Evolutionary conservation across 139 green algal species (phyloP), one percentile per base, ranked within the genome.

Genomic region (Asterochloris erici): DNA sequence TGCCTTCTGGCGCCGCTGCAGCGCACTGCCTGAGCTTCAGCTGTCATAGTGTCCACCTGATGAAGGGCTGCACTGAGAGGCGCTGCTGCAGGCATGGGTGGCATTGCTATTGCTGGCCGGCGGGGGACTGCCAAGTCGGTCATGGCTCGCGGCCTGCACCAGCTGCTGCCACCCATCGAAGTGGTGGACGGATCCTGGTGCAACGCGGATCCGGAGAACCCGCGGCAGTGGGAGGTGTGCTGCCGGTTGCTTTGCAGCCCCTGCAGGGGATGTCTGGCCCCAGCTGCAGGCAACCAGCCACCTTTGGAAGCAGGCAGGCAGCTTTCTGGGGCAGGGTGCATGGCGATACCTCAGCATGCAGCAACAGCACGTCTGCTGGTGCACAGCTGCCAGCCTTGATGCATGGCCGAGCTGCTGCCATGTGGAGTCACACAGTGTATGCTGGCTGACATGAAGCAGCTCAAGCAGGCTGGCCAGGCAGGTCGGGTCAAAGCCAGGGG

Each of bases 151-250:
- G 97, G 97, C 38, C 82, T 99, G 79, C 96, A 98, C 85, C 89
- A 93, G 23, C 89, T 99, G 79, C 87, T 99, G 85, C 97, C 97
- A 13, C 97, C 97, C 54, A 99, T 99, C 63, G 97, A 99, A 87
- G 90, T 98, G 23, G 94, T 99, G 73, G 88, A 96, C 16, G 95
- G 90, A 26, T 95, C 86, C 89, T 90, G 93, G 86, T 97, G 93
- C 90, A 99, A 99, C 86, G 92, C 96, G 0, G 95, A 99, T 90
- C 97, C 97, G 0, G 90, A 95, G 12, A 90, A 96, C 76, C 95
- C 93, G 12, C 63, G 90, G 14, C 86, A 91, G 74, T 99, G 94
- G 95, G 96, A 97, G 91, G 93, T 95, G 79, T 27, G 88, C 60
- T 81, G 15, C 38, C 66, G 17, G 21, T 14, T 12, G 29, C 74